Percentiles rank a stretch among this genome's conserved stretches.
Conservation (phyloP, 331 rosid genomes). For the Arachis monticola region DNA sequence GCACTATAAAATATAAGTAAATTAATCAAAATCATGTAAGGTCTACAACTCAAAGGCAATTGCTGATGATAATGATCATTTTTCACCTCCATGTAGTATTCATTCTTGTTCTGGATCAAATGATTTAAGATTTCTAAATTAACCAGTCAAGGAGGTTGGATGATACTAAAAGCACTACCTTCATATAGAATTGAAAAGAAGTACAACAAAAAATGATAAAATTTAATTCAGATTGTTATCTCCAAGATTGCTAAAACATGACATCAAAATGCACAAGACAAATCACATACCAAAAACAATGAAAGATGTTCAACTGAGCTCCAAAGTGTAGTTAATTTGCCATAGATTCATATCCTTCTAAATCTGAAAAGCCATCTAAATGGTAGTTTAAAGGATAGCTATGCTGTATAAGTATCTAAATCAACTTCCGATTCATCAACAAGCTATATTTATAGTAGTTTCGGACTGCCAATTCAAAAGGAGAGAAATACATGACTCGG, state of each 20-base stretch:
- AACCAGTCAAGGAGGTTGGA: no score
- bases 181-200: no score
- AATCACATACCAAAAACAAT: constrained; percentile 1
- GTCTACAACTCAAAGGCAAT: constrained; percentile 3
- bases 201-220: background rate
- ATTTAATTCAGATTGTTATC: constrained; percentile 1
- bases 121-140: no score
- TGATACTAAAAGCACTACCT: no score
- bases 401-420: background rate
- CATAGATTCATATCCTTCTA: background rate
- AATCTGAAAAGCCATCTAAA: no score
- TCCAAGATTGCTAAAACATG: background rate
- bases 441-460: background rate
- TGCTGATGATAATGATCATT: constrained; percentile 8
- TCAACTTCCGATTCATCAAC: background rate
- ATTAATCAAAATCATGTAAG: background rate
- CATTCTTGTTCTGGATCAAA: constrained; percentile 18
- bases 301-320: background rate
- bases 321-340: background rate
- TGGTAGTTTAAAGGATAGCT: background rate
- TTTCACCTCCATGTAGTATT: constrained; percentile 92
- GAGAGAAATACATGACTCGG: constrained; percentile 1
- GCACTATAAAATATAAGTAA: no score
- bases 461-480: background rate
- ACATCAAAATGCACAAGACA: constrained; percentile 4